A percentile compares a stretch with the other conserved stretches of the same genome.
Evolutionary conservation across 352 stramenopile genomes (phyloP).

Genomic region (Pythium myriotylum): DNA sequence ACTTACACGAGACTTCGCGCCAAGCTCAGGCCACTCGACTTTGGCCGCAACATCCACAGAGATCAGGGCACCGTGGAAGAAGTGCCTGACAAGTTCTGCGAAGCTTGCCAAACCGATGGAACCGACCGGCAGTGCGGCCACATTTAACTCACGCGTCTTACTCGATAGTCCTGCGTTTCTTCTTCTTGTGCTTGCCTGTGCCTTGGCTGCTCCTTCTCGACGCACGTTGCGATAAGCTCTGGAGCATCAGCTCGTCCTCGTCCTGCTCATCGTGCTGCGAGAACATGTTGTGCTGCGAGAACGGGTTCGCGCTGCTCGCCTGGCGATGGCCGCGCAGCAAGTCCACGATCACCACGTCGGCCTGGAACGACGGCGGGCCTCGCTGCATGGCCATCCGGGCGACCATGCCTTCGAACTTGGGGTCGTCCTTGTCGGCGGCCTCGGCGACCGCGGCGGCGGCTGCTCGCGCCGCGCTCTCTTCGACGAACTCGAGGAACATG

Average conservation of each 20-base stretch:
- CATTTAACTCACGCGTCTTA: constrained; percentile 4
- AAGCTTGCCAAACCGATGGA: constrained; percentile 35
- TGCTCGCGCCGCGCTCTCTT: constrained; percentile 36
- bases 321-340: constrained; percentile 56
- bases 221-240: constrained; percentile 74
- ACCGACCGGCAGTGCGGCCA: background rate
- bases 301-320: constrained; percentile 27
- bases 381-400: constrained; percentile 47
- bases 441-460: constrained; percentile 32
- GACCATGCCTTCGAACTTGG: constrained; percentile 40
- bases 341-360: constrained; percentile 45
- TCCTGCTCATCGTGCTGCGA: constrained; percentile 26
- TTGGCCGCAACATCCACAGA: constrained; percentile 33
- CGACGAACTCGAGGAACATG: constrained; percentile 62
- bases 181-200: constrained; percentile 25
- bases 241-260: constrained; percentile 75
- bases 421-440: constrained; percentile 35
- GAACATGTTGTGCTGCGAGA: constrained; percentile 53
- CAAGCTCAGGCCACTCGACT: constrained; percentile 43
- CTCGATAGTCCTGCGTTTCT: constrained; percentile 18
- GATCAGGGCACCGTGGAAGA: constrained; percentile 36
- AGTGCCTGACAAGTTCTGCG: constrained; percentile 64
- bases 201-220: constrained; percentile 33
- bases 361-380: constrained; percentile 27
- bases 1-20: constrained; percentile 61